phyloP scores from a whole-genome alignment of 345 rosid species.

The Clausena lansium region DNA sequence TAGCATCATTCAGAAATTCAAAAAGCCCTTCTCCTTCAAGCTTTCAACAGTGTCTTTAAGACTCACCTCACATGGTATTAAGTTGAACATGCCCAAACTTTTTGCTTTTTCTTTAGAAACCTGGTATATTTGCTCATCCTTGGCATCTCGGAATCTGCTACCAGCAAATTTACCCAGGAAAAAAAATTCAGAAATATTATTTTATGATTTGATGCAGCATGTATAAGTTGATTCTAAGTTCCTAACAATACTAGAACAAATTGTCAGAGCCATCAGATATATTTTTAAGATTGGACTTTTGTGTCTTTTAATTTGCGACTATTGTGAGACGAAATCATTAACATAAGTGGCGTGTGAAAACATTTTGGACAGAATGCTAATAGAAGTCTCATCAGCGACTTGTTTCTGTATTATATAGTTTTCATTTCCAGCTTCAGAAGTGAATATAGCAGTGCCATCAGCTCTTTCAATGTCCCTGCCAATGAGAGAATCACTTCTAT shows the following conservation, averaged over 20 bases:
- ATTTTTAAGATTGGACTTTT: no score
- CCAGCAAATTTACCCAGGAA: background rate
- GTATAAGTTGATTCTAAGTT: background rate
- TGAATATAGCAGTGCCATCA: background rate
- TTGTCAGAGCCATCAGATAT: background rate
- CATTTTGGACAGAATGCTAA: no score
- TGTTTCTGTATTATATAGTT: no score
- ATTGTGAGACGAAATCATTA: no score
- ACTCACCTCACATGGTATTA: constrained; percentile 46
- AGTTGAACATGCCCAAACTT: constrained; percentile 33
- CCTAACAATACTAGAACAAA: background rate
- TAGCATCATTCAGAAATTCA: constrained; percentile 6
- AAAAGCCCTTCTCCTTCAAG: constrained; percentile 38
- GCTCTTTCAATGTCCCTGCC: background rate
- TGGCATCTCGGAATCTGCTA: constrained; percentile 35
- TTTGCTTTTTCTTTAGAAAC: constrained; percentile 45
- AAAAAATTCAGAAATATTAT: no score
- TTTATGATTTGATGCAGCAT: background rate
- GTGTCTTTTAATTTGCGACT: no score
- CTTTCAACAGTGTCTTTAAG: constrained; percentile 50
- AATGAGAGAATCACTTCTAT: background rate
- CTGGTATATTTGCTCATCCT: constrained; percentile 22
- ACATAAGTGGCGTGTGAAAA: no score
- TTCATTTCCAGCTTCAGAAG: background rate
- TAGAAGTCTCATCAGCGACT: no score